A percentile compares a stretch with the other conserved stretches of the same genome.
These are phyloP conservation scores for Talaromyces verruculosus DNA, from an alignment of 2,329 filamentous ascomycete species.

Conservation along the genomic window DNA sequence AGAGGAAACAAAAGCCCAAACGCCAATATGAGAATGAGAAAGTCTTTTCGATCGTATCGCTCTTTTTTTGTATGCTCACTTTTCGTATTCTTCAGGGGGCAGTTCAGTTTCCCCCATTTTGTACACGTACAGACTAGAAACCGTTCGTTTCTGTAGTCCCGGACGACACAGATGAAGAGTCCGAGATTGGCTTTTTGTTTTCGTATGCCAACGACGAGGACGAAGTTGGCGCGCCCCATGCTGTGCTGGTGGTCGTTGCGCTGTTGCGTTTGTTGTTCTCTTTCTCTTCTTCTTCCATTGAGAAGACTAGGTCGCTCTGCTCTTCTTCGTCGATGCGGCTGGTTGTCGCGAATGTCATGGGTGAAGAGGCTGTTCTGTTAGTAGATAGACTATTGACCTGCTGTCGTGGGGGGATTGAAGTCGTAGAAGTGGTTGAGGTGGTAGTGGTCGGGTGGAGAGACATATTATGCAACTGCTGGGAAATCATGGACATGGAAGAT, in stretches of 20 bases:
- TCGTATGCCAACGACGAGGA: slow-evolving; percentile 4
- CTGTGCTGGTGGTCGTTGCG: slow-evolving; percentile 25
- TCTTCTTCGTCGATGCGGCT: slow-evolving; percentile 53
- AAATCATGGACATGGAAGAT: slow-evolving; percentile 61
- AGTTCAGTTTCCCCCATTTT: background rate
- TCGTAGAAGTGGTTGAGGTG: slow-evolving; percentile 24
- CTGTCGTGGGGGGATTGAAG: background rate
- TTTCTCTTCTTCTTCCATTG: slow-evolving; percentile 52
- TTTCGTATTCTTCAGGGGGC: background rate
- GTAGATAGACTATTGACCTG: slow-evolving; percentile 22
- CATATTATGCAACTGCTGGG: slow-evolving; percentile 54
- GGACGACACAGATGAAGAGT: slow-evolving; percentile 20
- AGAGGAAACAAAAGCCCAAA: slow-evolving; percentile 3
- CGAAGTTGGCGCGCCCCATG: background rate
- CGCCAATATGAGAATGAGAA: slow-evolving; percentile 2
- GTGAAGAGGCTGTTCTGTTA: slow-evolving; percentile 48
- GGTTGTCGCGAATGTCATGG: slow-evolving; percentile 37
- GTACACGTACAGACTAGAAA: slow-evolving; percentile 4
- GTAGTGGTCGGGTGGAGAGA: slow-evolving; percentile 43
- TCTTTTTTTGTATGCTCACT: slow-evolving; percentile 1
- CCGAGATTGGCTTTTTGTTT: background rate
- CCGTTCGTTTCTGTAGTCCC: slow-evolving; percentile 14
- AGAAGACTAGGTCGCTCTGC: slow-evolving; percentile 49
- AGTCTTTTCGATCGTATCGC: background rate
- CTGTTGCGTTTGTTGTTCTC: slow-evolving; percentile 43